Base-by-base conservation (phyloP, 148 eudicot species). In the Vaccinium corymbosum region DNA sequence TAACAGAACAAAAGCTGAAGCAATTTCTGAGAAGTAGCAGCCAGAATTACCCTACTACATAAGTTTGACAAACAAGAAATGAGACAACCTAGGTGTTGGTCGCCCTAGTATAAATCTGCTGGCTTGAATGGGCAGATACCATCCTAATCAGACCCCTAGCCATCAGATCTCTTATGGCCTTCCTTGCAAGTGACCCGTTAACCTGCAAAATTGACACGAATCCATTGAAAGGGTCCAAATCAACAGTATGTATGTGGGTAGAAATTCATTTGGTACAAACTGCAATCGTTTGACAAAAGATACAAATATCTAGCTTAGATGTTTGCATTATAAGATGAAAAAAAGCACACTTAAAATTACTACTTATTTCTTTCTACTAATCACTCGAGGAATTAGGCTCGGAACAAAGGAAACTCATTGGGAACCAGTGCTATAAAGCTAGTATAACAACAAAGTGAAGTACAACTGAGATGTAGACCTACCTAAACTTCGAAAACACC, bases 101-200 rank as follows among this genome's bases (percentile, higher is more conserved):
- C 9, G 94, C 90, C 73, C 94, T 83, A 59, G 94, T 92, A 86
- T 90, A 92, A 1, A 92, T 90, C 90, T 89, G 94, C 72, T 90
- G 90, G 88, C 93, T 90, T 20, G 93, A 71, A 76, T 92, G 94
- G 81, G 88, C 88, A 70, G 92, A 88, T 14, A 90, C 92, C 94
- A 92, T 88, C 90, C 92, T 89, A 80, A 90, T 90, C 29, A 86
- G 79, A 9, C 94, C 93, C 76, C 91, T 87, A 12, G 85, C 71
- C 90, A 89, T 86, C 7, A 92, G 89, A 29, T 92, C 93, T 52
- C 84, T 89, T 38, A 92, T 92, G 25, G 91, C 92, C 86, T 88
- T 89, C 89, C 93, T 85, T 10, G 94, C 92, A 48, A 92, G 89
- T 49, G 93, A 92, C 50, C 94, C 94, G 56, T 92, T 90, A 64